Evolutionary conservation across 306 rosid genomes (phyloP).

Genomic region (Vigna trinervia): DNA sequence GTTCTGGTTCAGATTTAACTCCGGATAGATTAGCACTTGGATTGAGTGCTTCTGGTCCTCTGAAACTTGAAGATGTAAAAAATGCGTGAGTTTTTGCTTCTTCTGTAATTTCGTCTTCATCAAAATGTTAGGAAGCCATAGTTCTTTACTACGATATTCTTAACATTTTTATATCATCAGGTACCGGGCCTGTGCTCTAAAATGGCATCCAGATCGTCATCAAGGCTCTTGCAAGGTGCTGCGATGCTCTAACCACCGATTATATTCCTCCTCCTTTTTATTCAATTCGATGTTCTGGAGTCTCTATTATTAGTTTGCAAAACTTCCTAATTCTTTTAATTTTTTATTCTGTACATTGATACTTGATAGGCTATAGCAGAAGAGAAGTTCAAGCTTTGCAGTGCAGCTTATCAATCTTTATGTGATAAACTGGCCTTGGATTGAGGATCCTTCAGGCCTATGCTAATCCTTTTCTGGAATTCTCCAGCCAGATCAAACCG

Average conservation of each 20-base stretch:
- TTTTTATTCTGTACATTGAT: not conserved
- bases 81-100: constrained; percentile 66
- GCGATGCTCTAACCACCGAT: constrained; percentile 7
- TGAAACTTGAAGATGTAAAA: constrained; percentile 74
- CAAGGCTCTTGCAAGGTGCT: constrained; percentile 83
- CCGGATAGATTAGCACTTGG: constrained; percentile 76
- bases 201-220: constrained; percentile 96
- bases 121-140: constrained; percentile 2
- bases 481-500: constrained; percentile 31
- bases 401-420: constrained; percentile 77
- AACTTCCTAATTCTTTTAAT: not conserved
- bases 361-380: constrained; percentile 63
- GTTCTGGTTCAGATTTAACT: constrained; percentile 48
- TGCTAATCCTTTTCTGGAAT: constrained; percentile 19
- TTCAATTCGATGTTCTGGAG: not conserved
- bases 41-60: constrained; percentile 70
- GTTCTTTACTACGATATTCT: not conserved
- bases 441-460: constrained; percentile 39
- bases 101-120: constrained; percentile 26
- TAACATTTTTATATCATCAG: constrained; percentile 46
- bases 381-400: constrained; percentile 85
- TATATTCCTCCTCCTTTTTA: not conserved
- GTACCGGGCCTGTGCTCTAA: constrained; percentile 74
- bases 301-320: constrained; percentile 18
- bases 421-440: constrained; percentile 64